A percentile compares a stretch with the other conserved stretches of the same genome.
phyloP scores from a whole-genome alignment of 805 yeast genomes.

The Kazachstania psychrophila region DNA sequence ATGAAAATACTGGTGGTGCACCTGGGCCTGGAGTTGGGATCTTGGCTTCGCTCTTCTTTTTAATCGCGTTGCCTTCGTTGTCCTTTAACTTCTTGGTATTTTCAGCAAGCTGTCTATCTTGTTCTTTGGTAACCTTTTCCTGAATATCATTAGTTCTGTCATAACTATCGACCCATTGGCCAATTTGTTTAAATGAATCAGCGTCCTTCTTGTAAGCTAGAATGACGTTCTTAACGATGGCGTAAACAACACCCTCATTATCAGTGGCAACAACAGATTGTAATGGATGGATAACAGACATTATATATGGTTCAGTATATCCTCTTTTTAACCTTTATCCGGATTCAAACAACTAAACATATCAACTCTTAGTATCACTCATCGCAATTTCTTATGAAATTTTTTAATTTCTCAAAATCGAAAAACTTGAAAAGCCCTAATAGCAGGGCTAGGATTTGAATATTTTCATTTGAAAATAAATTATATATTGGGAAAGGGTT shows the following conservation, averaged over 20 bases:
- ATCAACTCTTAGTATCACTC: background rate
- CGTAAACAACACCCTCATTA: slow-evolving; percentile 42
- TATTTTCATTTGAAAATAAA: too few species aligned
- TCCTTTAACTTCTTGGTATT: slow-evolving; percentile 30
- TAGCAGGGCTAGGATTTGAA: too few species aligned
- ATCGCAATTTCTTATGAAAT: background rate
- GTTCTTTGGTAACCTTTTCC: slow-evolving; percentile 39
- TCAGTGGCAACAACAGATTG: slow-evolving; percentile 44
- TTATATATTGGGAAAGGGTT: too few species aligned
- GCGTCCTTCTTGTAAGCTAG: slow-evolving; percentile 38
- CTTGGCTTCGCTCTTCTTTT: slow-evolving; percentile 42
- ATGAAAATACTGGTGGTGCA: slow-evolving; percentile 57
- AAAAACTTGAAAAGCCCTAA: too few species aligned
- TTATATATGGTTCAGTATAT: too few species aligned
- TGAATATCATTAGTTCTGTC: slow-evolving; percentile 36
- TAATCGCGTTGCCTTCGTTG: slow-evolving; percentile 37
- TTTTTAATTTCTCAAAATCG: too few species aligned
- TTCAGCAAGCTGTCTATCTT: slow-evolving; percentile 24
- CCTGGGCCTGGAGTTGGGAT: slow-evolving; percentile 58
- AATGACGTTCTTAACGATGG: slow-evolving; percentile 50
- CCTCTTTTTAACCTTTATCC: too few species aligned
- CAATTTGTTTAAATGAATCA: slow-evolving; percentile 32
- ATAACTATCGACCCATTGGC: slow-evolving; percentile 54
- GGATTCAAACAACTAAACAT: too few species aligned
- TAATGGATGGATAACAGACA: slow-evolving; percentile 56